phyloP scores from a whole-genome alignment of 805 yeast species.

The Starmerella davenportii region DNA sequence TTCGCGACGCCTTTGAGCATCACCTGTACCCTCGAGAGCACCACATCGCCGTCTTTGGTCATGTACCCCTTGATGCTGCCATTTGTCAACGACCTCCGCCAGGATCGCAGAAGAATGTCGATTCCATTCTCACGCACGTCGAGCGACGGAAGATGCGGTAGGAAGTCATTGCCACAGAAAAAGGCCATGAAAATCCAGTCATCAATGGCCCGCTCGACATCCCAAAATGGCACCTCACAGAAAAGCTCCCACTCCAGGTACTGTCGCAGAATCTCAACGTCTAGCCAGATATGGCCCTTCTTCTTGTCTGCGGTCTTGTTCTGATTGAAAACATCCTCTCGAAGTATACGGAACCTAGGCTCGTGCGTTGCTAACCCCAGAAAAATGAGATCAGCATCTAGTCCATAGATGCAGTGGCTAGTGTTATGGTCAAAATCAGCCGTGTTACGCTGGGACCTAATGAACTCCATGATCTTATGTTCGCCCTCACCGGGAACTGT shows the following conservation, averaged over 20 bases:
- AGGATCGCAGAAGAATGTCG: conserved; percentile 57
- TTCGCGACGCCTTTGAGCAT: conserved; percentile 45
- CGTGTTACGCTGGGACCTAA: conserved; percentile 73
- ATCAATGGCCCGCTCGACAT: conserved; percentile 86
- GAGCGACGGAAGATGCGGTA: conserved; percentile 87
- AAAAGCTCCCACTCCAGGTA: conserved; percentile 67
- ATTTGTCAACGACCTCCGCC: conserved; percentile 56
- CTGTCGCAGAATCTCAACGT: conserved; percentile 71
- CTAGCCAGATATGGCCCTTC: conserved; percentile 89
- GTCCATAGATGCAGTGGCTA: conserved; percentile 87
- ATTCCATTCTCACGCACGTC: conserved; percentile 92
- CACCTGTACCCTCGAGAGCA: conserved; percentile 57
- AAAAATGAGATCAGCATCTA: conserved; percentile 95
- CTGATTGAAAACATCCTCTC: conserved; percentile 93
- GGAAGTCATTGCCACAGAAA: conserved; percentile 94
- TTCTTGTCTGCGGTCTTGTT: conserved; percentile 32
- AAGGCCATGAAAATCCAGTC: conserved; percentile 99
- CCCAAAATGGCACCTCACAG: conserved; percentile 48
- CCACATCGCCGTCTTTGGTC: conserved; percentile 76
- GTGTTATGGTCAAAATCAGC: conserved; percentile 84
- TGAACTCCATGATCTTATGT: conserved; percentile 92
- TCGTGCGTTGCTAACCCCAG: conserved; percentile 94
- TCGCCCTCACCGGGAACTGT: conserved; percentile 99
- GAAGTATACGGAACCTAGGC: conserved; percentile 80
- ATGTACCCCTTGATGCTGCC: conserved; percentile 46